These are phyloP conservation scores for Acanthamoeba pearcei DNA, from an alignment of 208 protist species.

Conservation along the genomic window DNA sequence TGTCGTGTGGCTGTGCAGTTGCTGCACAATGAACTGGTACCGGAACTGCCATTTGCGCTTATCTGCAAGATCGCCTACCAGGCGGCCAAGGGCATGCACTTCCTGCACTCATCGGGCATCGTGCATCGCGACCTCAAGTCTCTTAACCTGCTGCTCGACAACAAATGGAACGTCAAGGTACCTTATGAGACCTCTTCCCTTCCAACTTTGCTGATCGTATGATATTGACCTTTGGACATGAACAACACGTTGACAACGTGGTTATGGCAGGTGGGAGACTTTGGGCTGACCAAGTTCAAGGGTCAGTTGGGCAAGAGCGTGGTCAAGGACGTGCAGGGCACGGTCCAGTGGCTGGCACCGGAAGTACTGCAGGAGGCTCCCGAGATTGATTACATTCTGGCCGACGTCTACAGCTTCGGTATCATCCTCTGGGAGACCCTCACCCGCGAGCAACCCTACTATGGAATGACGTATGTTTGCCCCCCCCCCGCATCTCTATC, in stretches of 20 bases:
- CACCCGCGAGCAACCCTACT: neutral
- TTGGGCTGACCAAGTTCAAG: slow-evolving; percentile 57
- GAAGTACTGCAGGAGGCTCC: neutral
- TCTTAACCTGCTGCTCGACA: slow-evolving; percentile 66
- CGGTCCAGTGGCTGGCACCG: slow-evolving; percentile 18
- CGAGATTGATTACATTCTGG: neutral
- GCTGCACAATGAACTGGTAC: slow-evolving; percentile 18
- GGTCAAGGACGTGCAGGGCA: neutral
- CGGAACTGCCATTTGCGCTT: neutral
- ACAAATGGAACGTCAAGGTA: slow-evolving; percentile 75
- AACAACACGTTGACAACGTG: too few relatives aligned
- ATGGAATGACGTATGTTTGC: neutral
- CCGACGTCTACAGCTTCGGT: slow-evolving; percentile 33
- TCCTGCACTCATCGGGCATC: slow-evolving; percentile 60
- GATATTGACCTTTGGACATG: too few relatives aligned
- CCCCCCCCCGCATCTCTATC: too few relatives aligned
- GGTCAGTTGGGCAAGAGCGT: slow-evolving; percentile 21
- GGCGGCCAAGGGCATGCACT: slow-evolving; percentile 30
- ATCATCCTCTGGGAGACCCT: neutral
- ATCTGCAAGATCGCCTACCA: slow-evolving; percentile 14
- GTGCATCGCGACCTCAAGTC: slow-evolving; percentile 72
- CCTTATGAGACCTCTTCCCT: too few relatives aligned
- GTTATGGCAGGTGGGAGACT: slow-evolving; percentile 26
- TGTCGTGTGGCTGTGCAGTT: neutral
- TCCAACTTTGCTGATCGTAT: neutral